Base-by-base conservation (phyloP, 805 yeast species). In the Candida andamanensis region DNA sequence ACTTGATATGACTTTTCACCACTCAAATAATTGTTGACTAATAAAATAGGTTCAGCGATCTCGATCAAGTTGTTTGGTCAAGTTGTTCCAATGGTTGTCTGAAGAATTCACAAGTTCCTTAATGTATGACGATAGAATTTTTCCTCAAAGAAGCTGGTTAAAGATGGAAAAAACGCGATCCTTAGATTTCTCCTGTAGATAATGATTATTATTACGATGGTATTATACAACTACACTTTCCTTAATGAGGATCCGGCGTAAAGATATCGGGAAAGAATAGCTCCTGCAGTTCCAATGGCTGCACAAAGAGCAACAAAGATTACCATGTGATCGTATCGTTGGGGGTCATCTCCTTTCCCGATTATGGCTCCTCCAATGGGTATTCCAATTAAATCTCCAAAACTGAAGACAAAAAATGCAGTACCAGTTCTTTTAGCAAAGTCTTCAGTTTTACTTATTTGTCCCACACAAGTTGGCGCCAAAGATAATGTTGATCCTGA, bases 331-430 rank as follows among this genome's bases (percentile, higher is more conserved):
- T 52, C 52, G 24, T 29, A 41, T 15, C 29, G 17, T 8, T 25
- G 17, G 10, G 34, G 18, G 19, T 14, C 17, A 13, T 28, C 31
- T 4, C 37, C 26, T 6, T 24, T 17, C 1, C 39, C 40, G 6
- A 39, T 46, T 23, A 54, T 54, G 9, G 56, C 59, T 1, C 59
- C 59, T 2, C 54, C 57, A 30, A 53, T 46, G 6, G 56, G 58
- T 11, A 52, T 50, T 3, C 56, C 58, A n/a, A 51, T 32, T 21
- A 54, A 45, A 29, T 54, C 59, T 5, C 58, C 58, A 28, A 49
- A 44, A 26, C 53, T 46, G 19, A 50, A 41, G 4, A 47, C 47
- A 35, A 50, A 50, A 32, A 44, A 50, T 6, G 52, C 56, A 2
- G 60, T 55, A 9, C 59, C 60, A 10, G 46, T 44, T 16, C 48